Base-by-base conservation (phyloP, 2,329 filamentous ascomycete genomes). In the Aspergillus eucalypticola region DNA sequence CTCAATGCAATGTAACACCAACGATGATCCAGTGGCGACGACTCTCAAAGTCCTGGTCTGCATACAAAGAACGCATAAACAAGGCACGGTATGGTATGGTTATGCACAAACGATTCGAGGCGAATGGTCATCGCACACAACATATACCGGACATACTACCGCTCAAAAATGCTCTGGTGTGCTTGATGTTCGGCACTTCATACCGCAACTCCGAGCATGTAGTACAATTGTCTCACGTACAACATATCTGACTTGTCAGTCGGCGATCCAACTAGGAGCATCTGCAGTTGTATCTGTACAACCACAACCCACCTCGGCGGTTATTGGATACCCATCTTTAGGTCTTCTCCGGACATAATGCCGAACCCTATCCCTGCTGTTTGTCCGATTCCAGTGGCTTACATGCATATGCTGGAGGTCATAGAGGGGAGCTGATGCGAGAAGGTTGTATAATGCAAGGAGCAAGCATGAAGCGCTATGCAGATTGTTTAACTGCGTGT, bases 221-320 rank as follows among this genome's bases (percentile, higher is more conserved):
- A 29, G 46, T 27, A 29, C 46, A 50, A 50, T 17, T 50, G 46
- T 27, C 44, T 49, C 44, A 49, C 23, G 23, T 49, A 49, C 44
- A n/a, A 50, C 25, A 50, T 25, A 49, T 32, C 25, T 50, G 46
- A 32, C 46, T 50, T 50, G 46, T 50, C 46, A 50, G 10, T 50
- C 46, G 46, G 25, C 25, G 46, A 29, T 50, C 46, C 25, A 50
- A 50, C 25, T 23, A 49, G 21, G 25, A 27, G 41, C 25, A 29
- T 29, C n/a, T 50, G 46, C 46, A 50, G 25, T 17, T 27, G 46
- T 50, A 50, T 27, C 8, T 50, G 46, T 50, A 19, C 46, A 27
- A 50, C 46, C 27, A 21, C 17, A 15, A 17, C n/a, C 46, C 46
- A 50, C 25, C n/a, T 17, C 23, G 17, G n/a, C 46, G 29, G 25